Evolutionary conservation across 2,329 filamentous ascomycete species (phyloP).

Genomic region (Sporothrix euskadiensis): DNA sequence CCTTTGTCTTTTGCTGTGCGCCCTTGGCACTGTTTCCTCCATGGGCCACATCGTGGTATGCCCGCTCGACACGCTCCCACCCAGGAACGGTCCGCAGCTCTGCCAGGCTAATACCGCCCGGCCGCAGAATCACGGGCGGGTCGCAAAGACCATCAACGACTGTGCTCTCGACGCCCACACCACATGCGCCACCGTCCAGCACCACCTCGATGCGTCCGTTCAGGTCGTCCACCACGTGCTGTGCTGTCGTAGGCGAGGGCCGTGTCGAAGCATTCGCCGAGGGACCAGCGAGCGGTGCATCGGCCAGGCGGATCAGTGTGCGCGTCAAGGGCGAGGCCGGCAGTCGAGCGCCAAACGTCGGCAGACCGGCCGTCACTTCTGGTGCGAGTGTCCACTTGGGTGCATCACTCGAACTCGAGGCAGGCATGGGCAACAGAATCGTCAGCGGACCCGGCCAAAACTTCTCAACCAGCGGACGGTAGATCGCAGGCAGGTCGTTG

Average conservation of each 20-base stretch:
- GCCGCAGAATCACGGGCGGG: constrained; percentile 79
- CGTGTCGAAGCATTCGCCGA: constrained; percentile 94
- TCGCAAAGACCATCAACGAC: constrained; percentile 86
- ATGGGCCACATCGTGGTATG: constrained; percentile 75
- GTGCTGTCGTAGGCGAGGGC: constrained; percentile 85
- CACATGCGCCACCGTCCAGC: constrained; percentile 82
- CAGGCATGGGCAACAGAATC: constrained; percentile 77
- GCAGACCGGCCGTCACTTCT: constrained; percentile 85
- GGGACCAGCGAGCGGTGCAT: constrained; percentile 80
- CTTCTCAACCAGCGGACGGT: constrained; percentile 70
- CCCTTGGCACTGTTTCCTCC: constrained; percentile 52
- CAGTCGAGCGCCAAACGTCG: constrained; percentile 88
- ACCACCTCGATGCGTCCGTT: constrained; percentile 80
- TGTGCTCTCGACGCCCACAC: constrained; percentile 92
- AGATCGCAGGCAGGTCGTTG: constrained; percentile 67
- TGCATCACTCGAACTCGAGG: constrained; percentile 46
- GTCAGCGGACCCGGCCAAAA: constrained; percentile 98
- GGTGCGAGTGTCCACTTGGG: constrained; percentile 60
- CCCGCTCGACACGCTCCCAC: constrained; percentile 77
- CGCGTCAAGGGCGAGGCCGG: constrained; percentile 82
- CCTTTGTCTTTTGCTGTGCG: constrained; percentile 29
- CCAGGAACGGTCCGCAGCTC: constrained; percentile 71
- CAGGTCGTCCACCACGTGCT: constrained; percentile 88
- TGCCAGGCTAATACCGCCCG: constrained; percentile 83
- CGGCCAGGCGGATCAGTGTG: constrained; percentile 77